phyloP scores from a whole-genome alignment of 371 early-diverging fungal genomes.

The Actinomortierella wolfii region DNA sequence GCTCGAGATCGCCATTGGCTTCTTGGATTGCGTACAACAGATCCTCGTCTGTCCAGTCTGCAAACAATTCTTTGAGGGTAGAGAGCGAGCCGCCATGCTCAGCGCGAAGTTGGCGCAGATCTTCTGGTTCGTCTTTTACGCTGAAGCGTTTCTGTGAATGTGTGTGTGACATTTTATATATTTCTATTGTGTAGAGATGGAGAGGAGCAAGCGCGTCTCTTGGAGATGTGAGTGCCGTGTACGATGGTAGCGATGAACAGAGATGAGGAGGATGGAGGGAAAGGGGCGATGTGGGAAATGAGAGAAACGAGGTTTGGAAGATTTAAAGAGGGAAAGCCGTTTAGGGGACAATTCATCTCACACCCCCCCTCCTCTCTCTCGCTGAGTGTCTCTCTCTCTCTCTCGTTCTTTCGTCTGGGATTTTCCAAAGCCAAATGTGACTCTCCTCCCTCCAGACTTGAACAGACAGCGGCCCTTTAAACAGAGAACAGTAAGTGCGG shows the following conservation, averaged over 20 bases:
- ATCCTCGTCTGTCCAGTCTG: conserved; percentile 91
- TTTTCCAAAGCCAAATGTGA: too few relatives aligned
- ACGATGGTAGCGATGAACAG: conserved; percentile 19
- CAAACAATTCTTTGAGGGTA: conserved; percentile 81
- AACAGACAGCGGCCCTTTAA: too few relatives aligned
- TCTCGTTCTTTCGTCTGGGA: too few relatives aligned
- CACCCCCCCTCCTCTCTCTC: too few relatives aligned
- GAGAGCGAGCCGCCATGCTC: conserved; percentile 70
- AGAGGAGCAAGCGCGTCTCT: neutral
- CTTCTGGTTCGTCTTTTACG: conserved; percentile 59
- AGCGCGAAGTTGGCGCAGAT: conserved; percentile 67
- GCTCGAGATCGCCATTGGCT: conserved; percentile 83
- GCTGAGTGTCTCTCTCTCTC: too few relatives aligned
- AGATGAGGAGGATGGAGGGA: conserved; percentile 2
- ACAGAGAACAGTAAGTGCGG: too few relatives aligned
- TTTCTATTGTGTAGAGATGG: neutral
- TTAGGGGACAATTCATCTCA: too few relatives aligned
- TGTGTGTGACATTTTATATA: conserved; percentile 7
- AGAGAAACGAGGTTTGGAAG: neutral
- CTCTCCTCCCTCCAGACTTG: too few relatives aligned
- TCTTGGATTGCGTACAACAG: conserved; percentile 86
- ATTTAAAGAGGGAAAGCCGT: too few relatives aligned
- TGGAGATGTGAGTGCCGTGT: neutral
- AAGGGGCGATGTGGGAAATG: neutral
- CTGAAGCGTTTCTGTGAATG: conserved; percentile 38